phyloP scores from a whole-genome alignment of 2,329 filamentous ascomycete species.

The Xylaria polymorpha region DNA sequence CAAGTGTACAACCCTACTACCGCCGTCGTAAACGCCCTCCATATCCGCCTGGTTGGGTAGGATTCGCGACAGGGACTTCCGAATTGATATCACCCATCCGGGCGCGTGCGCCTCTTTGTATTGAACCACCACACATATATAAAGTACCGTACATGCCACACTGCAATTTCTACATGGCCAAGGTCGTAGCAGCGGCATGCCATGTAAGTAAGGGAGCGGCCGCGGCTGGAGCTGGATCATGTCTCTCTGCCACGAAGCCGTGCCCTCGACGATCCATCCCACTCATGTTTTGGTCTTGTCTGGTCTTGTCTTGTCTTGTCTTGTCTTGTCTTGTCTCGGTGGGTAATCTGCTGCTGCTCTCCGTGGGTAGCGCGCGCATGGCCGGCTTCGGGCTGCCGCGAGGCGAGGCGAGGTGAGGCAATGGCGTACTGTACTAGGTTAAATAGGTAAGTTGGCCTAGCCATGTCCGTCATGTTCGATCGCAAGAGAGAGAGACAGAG shows the following conservation, averaged over 20 bases:
- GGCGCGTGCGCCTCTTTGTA: not conserved
- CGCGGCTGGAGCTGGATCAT: conserved; percentile 9
- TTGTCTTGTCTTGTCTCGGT: no score
- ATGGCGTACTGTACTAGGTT: not conserved
- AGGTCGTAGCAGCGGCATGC: not conserved
- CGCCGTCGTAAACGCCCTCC: conserved; percentile 3
- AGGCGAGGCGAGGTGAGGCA: not conserved
- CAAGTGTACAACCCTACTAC: not conserved
- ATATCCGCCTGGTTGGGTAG: conserved; percentile 28
- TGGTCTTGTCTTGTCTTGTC: conserved; percentile 4
- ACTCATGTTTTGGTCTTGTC: conserved; percentile 1
- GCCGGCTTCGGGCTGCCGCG: conserved; percentile 13
- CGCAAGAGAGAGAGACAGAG: not conserved
- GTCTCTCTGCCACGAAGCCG: not conserved
- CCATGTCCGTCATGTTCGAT: not conserved
- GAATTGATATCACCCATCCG: conserved; percentile 24
- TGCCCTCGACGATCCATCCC: not conserved
- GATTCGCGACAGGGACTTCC: conserved; percentile 28
- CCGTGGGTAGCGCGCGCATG: conserved; percentile 24
- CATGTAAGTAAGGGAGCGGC: conserved; percentile 4
- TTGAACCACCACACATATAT: conserved; percentile 2
- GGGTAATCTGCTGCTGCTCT: conserved; percentile 6
- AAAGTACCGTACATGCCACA: conserved; percentile 25
- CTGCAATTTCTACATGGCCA: not conserved
- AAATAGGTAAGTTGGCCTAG: not conserved